Conservation (phyloP, 1,139 yeast genomes). For the Diutina siamensis region DNA sequence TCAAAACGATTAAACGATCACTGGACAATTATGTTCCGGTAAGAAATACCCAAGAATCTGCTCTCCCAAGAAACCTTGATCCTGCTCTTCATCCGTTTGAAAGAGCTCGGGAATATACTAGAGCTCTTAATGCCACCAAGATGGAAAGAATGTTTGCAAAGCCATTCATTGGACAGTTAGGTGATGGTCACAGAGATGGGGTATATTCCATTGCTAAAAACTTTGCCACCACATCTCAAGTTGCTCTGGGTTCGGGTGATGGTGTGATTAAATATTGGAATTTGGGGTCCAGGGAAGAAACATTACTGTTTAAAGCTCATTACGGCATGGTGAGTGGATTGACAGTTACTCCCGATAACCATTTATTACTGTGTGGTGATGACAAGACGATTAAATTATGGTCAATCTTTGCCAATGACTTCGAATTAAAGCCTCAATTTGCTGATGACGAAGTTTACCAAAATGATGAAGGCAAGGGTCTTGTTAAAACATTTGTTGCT, state of each 20-base stretch:
- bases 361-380: constrained; percentile 74
- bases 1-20: constrained; percentile 84
- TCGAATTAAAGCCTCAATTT: constrained; percentile 20
- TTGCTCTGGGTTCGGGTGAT: constrained; percentile 92
- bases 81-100: constrained; percentile 97
- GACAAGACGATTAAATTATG: constrained; percentile 86
- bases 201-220: constrained; percentile 85
- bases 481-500: constrained; percentile 68
- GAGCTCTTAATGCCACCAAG: constrained; percentile 91
- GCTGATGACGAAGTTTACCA: constrained; percentile 11
- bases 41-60: constrained; percentile 76
- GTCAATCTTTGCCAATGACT: constrained; percentile 40
- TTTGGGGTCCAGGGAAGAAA: constrained; percentile 59
- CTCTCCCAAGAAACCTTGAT: constrained; percentile 79
- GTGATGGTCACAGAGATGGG: constrained; percentile 92
- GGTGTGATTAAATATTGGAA: constrained; percentile 95
- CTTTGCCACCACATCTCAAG: constrained; percentile 51
- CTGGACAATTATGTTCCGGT: constrained; percentile 89
- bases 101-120: constrained; percentile 90
- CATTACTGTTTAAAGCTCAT: constrained; percentile 76
- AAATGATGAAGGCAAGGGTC: constrained; percentile 21
- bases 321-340: constrained; percentile 85
- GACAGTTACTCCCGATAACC: constrained; percentile 52
- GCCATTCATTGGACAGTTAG: constrained; percentile 92
- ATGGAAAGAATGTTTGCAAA: constrained; percentile 95